Base-by-base conservation (phyloP, 257 asterid genomes). In the Henckelia pumila region DNA sequence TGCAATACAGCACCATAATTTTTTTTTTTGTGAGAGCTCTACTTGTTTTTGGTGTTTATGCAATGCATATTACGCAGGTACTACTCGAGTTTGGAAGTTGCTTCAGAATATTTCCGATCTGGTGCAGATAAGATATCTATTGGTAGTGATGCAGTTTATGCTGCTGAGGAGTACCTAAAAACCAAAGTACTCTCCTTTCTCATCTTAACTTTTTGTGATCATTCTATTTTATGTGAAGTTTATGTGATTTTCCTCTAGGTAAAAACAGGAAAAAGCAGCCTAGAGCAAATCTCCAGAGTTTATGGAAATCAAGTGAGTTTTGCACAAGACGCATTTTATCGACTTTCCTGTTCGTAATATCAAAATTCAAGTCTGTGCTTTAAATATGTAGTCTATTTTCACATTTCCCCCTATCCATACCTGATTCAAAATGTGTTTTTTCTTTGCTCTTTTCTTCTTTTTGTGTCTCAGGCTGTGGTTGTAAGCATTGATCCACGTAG, bases 141-240 rank as follows among this genome's bases (percentile, higher is more conserved):
- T 67, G 99, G 99, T 76, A 90, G 97, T 77, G 97, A 93, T 81
- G 99, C 99, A 56, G 99, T 93, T 64, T 90, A 88, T 79, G 96
- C 99, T 59, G 95, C 97, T 29, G 99, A 93, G 73, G 96, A 93
- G 76, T 87, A 80, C 77, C 68, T 90, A 52, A 88, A 78, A 79
- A 85, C 91, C n/a, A 86, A 91, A 66, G 99, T 90, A 85, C 22
- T 70, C 32, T 47, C 56, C 55, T 23, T 74, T 17, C 20, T 44
- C 37, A 62, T 77, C 59, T 47, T 40, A n/a, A n/a, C 5, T 22
- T 22, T 62, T 72, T 47, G 8, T 29, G 71, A 25, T 66, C 2
- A 17, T 17, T 69, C 29, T 68, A 8, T 30, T 49, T 28, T 28
- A 44, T 64, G 21, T 56, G 75, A 49, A 68, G 61, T 76, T 78